Conservation (phyloP, 1,284 basidiomycete genomes). For the Microstroma glucosiphilum region DNA sequence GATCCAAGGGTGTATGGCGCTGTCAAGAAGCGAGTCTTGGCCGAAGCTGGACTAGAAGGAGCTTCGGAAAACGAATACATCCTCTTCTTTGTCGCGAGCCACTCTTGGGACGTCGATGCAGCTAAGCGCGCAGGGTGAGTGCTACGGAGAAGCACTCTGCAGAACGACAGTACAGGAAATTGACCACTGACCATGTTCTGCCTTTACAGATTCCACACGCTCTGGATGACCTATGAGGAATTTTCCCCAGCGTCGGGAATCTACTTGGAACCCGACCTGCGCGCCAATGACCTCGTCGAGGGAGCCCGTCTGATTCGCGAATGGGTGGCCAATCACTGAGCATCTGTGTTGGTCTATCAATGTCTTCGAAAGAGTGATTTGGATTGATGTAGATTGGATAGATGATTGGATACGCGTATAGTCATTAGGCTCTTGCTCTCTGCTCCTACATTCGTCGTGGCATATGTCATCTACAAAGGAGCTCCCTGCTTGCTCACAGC, state of each 20-base stretch:
- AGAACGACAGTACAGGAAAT: conserved; percentile 15
- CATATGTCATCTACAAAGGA: too few relatives aligned
- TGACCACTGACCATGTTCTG: not conserved
- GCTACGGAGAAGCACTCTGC: conserved; percentile 12
- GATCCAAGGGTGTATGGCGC: conserved; percentile 34
- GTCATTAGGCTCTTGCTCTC: too few relatives aligned
- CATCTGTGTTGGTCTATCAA: too few relatives aligned
- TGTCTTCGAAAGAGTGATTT: too few relatives aligned
- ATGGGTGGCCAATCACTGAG: conserved; percentile 1
- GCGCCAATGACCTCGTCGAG: conserved; percentile 29
- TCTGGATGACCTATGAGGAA: conserved; percentile 42
- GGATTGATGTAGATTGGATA: too few relatives aligned
- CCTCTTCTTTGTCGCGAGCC: conserved; percentile 41
- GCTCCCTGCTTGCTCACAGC: too few relatives aligned
- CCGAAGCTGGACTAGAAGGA: conserved; percentile 2
- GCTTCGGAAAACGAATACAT: conserved; percentile 7
- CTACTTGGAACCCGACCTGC: conserved; percentile 33
- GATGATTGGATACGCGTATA: too few relatives aligned
- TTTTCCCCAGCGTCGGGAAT: conserved; percentile 25
- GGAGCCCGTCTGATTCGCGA: conserved; percentile 30
- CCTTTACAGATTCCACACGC: conserved; percentile 30
- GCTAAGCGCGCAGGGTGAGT: conserved; percentile 18
- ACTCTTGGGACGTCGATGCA: conserved; percentile 30
- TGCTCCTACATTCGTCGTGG: too few relatives aligned
- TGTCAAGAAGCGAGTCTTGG: conserved; percentile 12